phyloP scores from a whole-genome alignment of 2,329 filamentous ascomycete genomes.

The Talaromyces amestolkiae region DNA sequence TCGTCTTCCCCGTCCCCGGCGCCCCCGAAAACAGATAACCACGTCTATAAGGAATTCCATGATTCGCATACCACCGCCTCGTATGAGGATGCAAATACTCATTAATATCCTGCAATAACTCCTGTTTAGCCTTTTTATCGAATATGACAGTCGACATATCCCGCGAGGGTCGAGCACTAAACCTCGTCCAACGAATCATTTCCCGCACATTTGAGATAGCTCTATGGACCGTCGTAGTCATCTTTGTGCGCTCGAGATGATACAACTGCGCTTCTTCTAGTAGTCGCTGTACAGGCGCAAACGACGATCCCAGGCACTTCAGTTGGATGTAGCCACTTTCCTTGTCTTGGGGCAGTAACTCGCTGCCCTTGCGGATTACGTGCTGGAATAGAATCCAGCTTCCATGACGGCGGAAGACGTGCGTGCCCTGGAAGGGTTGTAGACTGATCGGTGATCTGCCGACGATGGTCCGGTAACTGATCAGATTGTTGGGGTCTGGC shows the following conservation, averaged over 20 bases:
- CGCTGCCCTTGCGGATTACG: not conserved
- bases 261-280: slow-evolving; percentile 54
- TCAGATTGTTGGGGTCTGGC: slow-evolving; percentile 18
- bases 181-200: slow-evolving; percentile 54
- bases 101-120: slow-evolving; percentile 69
- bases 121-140: slow-evolving; percentile 63
- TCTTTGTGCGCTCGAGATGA: slow-evolving; percentile 35
- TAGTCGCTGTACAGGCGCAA: slow-evolving; percentile 24
- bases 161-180: slow-evolving; percentile 64
- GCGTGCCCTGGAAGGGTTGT: slow-evolving; percentile 23
- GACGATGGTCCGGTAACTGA: slow-evolving; percentile 20
- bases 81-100: slow-evolving; percentile 68
- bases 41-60: slow-evolving; percentile 71
- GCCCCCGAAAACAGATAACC: slow-evolving; percentile 77
- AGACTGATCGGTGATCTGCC: slow-evolving; percentile 26
- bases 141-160: slow-evolving; percentile 74
- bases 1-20: slow-evolving; percentile 73
- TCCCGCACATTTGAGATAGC: slow-evolving; percentile 42
- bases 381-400: slow-evolving; percentile 22
- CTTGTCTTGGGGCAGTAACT: slow-evolving; percentile 9
- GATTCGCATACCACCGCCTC: slow-evolving; percentile 69
- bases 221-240: slow-evolving; percentile 58
- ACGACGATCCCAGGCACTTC: slow-evolving; percentile 21
- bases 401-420: slow-evolving; percentile 21
- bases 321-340: slow-evolving; percentile 20